Conservation (phyloP, 495 filamentous ascomycete genomes). For the Tuber aestivum region DNA sequence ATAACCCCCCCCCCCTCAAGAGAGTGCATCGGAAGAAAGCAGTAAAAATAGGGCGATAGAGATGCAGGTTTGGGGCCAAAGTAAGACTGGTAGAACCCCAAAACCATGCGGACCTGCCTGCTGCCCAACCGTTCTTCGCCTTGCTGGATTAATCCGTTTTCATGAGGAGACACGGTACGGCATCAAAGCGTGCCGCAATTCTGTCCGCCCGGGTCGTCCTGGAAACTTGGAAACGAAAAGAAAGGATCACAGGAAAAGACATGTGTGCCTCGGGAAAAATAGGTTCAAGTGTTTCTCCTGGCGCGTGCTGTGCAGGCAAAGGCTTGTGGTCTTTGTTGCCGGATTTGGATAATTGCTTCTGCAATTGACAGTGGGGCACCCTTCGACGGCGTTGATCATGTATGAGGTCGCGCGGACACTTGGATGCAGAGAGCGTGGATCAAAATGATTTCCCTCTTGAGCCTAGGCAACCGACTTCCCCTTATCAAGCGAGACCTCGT, state of each 20-base stretch:
- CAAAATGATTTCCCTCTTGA: neutral
- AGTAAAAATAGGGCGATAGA: constrained; percentile 28
- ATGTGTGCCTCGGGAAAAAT: neutral
- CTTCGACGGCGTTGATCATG: neutral
- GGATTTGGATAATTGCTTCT: neutral
- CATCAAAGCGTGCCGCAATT: neutral
- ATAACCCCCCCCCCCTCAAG: constrained; percentile 19
- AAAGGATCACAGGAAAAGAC: neutral
- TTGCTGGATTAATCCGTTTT: neutral
- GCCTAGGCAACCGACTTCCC: neutral
- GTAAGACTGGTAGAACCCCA: constrained; percentile 12
- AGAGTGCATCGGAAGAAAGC: constrained; percentile 14
- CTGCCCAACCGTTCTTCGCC: neutral
- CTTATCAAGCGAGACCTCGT: neutral
- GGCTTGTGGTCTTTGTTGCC: neutral
- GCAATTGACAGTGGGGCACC: neutral
- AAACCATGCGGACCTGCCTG: neutral
- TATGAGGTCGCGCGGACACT: neutral
- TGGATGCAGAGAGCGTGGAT: neutral
- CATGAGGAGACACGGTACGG: neutral
- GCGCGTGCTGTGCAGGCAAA: neutral
- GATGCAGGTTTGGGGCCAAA: constrained; percentile 23
- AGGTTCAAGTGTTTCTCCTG: neutral
- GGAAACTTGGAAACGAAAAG: neutral
- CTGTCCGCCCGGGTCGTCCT: neutral